Evolutionary conservation across 306 rosid species (phyloP), one percentile per base, ranked within the genome.

Genomic region (Cicer chorassanicum): DNA sequence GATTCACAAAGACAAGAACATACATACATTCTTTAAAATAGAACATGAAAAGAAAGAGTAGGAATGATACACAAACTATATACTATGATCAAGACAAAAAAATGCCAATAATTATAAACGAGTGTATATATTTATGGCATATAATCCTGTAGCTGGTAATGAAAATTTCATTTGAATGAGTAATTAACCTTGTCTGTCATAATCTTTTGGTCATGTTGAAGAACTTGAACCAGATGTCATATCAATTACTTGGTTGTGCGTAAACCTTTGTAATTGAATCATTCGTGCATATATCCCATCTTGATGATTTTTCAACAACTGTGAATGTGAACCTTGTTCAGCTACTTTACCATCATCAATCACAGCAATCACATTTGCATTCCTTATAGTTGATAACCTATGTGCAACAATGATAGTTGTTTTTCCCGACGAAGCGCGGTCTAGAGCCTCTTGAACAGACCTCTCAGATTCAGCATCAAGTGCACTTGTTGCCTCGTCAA

Each of bases 301-400:
- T 0, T 94, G 85, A 77, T 86, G 76, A 84, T 94, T 94, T 72
- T 94, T 94, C 87, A 94, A 72, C 77, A 94, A 84, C 54, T 94
- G 97, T n/a, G 94, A 90, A 71, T 94, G 99, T 0, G 99, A 92
- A 55, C 99, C 99, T 89, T 94, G 99, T 69, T 94, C 99, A 9
- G 97, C 89, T 68, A 94, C 99, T 80, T 94, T 94, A 51, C 97
- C 99, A 78, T 94, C 99, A 80, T 94, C 99, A 68, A 94, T 90
- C 86, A 94, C 99, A 2, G 97, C 96, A 84, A 94, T 90, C 43
- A 87, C 53, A 79, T 83, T 86, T 1, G 97, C 99, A 77, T 88
- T 94, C 41, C 99, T 86, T 18, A 94, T 89, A 4, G 99, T 94
- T 8, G 99, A 86, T 48, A 94, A 80, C 66, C 93, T 83, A 57